These are phyloP conservation scores for Cucurbita ficifolia DNA, from an alignment of 306 rosid species.

Conservation along the genomic window DNA sequence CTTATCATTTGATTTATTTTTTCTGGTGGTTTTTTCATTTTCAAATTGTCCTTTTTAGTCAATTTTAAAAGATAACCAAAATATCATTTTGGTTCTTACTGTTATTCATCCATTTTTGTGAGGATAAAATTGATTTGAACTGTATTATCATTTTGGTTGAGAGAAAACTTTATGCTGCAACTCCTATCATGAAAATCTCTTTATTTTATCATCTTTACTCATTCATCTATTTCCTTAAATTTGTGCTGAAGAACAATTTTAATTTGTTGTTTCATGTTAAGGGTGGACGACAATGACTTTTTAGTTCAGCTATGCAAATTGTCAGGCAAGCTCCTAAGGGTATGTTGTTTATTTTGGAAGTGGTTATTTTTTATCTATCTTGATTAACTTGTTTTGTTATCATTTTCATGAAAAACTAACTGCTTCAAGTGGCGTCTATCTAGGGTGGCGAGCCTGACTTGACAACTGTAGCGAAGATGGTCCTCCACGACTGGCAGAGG, in stretches of 20 bases:
- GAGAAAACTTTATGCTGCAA: not conserved
- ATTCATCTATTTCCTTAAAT: not conserved
- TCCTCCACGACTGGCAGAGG: conserved; percentile 97
- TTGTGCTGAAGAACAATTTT: not conserved
- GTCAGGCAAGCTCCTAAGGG: conserved; percentile 71
- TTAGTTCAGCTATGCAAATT: conserved; percentile 69
- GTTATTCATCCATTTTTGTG: not conserved
- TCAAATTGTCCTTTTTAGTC: not conserved
- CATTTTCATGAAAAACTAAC: not conserved
- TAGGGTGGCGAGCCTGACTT: conserved; percentile 94
- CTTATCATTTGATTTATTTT: not conserved
- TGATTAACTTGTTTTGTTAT: not conserved
- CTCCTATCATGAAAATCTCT: not conserved
- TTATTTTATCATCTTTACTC: not conserved
- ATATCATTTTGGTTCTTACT: not conserved
- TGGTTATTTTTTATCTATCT: not conserved
- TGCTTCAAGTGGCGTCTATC: not conserved
- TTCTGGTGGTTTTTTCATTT: not conserved
- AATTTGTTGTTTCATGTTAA: conserved; percentile 21
- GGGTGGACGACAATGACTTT: conserved; percentile 80
- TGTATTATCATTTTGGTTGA: not conserved
- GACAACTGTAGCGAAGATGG: conserved; percentile 82
- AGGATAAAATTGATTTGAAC: not conserved
- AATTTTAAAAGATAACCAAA: not conserved
- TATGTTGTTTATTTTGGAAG: conserved; percentile 11